phyloP scores from a whole-genome alignment of 2,329 filamentous ascomycete genomes.

The Aspergillus chevalieri region DNA sequence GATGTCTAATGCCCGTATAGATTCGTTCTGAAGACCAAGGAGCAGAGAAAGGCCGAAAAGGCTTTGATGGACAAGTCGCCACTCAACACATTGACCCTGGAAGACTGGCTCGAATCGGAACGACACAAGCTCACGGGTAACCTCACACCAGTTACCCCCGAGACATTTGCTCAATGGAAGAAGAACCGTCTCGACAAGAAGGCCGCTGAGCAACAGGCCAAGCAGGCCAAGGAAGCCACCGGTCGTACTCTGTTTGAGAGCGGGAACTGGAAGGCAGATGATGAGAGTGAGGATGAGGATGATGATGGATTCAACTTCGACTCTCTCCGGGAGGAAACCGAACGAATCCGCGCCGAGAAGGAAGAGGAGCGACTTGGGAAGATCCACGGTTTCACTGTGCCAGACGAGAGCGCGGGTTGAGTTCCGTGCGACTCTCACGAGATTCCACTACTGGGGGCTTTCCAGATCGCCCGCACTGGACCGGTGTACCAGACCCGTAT shows the following conservation, averaged over 20 bases:
- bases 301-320: slow-evolving; percentile 71
- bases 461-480: slow-evolving; percentile 18
- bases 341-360: slow-evolving; percentile 64
- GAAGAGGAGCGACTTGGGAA: slow-evolving; percentile 63
- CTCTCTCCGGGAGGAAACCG: slow-evolving; percentile 77
- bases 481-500: slow-evolving; percentile 12
- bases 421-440: slow-evolving; percentile 11
- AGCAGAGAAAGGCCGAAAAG: slow-evolving; percentile 92
- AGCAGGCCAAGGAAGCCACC: slow-evolving; percentile 89
- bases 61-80: slow-evolving; percentile 93
- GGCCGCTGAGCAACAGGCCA: slow-evolving; percentile 83
- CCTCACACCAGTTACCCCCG: slow-evolving; percentile 86
- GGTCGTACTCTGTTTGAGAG: slow-evolving; percentile 94
- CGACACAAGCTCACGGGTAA: slow-evolving; percentile 88
- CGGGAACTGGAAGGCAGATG: slow-evolving; percentile 74
- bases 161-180: slow-evolving; percentile 96
- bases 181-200: slow-evolving; percentile 91
- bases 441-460: slow-evolving; percentile 22
- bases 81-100: slow-evolving; percentile 85
- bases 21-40: slow-evolving; percentile 95
- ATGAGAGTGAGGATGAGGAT: slow-evolving; percentile 56
- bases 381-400: slow-evolving; percentile 20
- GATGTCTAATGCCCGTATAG: slow-evolving; percentile 40
- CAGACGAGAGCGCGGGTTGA: slow-evolving; percentile 25
- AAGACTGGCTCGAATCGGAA: slow-evolving; percentile 96